Percentiles rank a stretch among this genome's conserved stretches.
These are phyloP conservation scores for Paecilomyces fulvus DNA, from an alignment of 2,329 filamentous ascomycete species.

Conservation along the genomic window DNA sequence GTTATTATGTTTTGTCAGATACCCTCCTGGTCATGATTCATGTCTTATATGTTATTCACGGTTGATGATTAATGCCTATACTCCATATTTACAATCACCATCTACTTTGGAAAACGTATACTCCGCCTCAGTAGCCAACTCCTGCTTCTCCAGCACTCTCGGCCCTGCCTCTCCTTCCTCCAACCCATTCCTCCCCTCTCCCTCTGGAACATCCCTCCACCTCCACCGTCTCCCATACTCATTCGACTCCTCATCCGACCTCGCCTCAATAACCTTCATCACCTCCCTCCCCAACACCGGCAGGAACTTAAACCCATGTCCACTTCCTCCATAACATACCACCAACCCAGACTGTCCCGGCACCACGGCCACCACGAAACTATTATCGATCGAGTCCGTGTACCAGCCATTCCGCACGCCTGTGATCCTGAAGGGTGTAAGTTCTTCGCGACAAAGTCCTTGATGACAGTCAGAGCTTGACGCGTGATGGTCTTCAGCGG, in stretches of 20 bases:
- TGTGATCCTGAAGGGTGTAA: conserved; percentile 14
- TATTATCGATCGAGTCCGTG: conserved; percentile 14
- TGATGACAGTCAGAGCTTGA: no score
- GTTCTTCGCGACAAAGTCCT: no score
- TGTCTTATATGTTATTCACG: no score
- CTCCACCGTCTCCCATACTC: background rate
- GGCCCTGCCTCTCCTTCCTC: conserved; percentile 19
- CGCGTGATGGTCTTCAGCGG: no score
- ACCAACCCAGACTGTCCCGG: conserved; percentile 15
- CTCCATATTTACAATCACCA: no score
- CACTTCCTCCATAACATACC: conserved; percentile 20
- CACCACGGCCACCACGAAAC: conserved; percentile 17
- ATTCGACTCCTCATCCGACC: background rate
- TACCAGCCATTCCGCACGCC: conserved; percentile 11
- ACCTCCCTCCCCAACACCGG: conserved; percentile 16
- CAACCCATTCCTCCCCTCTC: conserved; percentile 16
- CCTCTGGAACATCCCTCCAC: conserved; percentile 1
- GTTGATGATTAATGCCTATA: no score
- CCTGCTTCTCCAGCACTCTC: conserved; percentile 16
- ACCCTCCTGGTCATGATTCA: no score
- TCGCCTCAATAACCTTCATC: background rate
- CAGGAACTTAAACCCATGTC: conserved; percentile 25
- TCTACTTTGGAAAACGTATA: no score
- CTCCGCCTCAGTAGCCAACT: background rate
- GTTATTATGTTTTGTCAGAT: background rate